Percentiles rank a stretch among this genome's conserved stretches.
These are phyloP conservation scores for Claviceps maximensis DNA, from an alignment of 2,329 filamentous ascomycete species.

Conservation along the genomic window DNA sequence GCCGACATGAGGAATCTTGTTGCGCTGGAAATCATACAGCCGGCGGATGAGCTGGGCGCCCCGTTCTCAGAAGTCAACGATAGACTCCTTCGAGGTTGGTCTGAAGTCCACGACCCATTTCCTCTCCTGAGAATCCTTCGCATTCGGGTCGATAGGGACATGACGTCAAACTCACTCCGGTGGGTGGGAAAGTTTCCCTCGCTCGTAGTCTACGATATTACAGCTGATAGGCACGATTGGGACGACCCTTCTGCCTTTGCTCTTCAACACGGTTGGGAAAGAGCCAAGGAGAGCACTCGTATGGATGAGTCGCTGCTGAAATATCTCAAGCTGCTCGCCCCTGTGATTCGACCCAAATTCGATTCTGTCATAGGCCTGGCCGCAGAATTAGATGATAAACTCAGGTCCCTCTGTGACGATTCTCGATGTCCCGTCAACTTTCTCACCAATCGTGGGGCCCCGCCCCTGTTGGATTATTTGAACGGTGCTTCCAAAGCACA, in stretches of 20 bases:
- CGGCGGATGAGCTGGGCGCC: conserved; percentile 14
- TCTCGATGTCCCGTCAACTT: conserved; percentile 20
- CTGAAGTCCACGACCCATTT: conserved; percentile 27
- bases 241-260: conserved; percentile 12
- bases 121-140: conserved; percentile 32
- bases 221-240: conserved; percentile 25
- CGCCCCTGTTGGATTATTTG: conserved; percentile 21
- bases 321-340: conserved; percentile 23
- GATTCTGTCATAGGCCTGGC: conserved; percentile 16
- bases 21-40: conserved; percentile 32
- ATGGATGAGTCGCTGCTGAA: conserved; percentile 20
- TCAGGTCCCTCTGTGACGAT: conserved; percentile 21
- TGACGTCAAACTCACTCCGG: conserved; percentile 26
- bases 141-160: conserved; percentile 28
- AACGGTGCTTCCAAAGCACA: conserved; percentile 19
- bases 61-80: conserved; percentile 29
- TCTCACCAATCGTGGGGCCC: conserved; percentile 16
- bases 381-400: conserved; percentile 21
- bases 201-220: conserved; percentile 31
- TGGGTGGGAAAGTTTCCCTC: conserved; percentile 30
- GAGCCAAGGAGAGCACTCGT: conserved; percentile 12
- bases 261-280: conserved; percentile 21
- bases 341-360: conserved; percentile 13
- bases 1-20: conserved; percentile 32
- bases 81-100: conserved; percentile 33